Evolutionary conservation across 2,329 filamentous ascomycete genomes (phyloP).

Genomic region (Stagonosporopsis rhizophila): DNA sequence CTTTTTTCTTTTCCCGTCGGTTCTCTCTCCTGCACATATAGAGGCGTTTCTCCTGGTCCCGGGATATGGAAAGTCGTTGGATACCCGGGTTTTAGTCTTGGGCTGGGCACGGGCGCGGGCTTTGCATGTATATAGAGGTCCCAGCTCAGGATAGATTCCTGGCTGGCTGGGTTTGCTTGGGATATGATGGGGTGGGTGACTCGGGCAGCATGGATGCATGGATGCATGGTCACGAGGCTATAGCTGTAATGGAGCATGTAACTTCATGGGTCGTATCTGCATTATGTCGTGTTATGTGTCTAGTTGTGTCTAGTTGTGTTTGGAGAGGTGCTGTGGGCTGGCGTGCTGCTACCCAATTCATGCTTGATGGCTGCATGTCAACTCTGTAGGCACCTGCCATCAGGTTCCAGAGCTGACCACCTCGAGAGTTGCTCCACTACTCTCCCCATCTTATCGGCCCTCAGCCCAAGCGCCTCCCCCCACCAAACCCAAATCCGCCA

Average conservation of each 20-base stretch:
- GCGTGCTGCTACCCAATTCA: neutral
- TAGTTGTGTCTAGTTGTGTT: neutral
- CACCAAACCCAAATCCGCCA: conserved; percentile 34
- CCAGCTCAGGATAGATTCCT: neutral
- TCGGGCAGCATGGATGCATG: neutral
- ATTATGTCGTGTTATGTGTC: neutral
- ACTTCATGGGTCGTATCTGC: neutral
- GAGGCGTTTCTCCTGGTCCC: conserved; percentile 5
- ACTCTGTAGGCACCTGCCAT: neutral
- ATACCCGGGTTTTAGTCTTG: conserved; percentile 2
- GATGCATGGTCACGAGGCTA: neutral
- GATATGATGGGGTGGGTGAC: neutral
- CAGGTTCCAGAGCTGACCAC: neutral
- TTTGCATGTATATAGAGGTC: neutral
- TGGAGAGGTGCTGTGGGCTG: neutral
- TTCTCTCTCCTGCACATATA: neutral
- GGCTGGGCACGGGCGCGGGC: neutral
- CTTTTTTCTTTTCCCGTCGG: neutral
- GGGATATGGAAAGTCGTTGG: neutral
- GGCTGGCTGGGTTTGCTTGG: neutral
- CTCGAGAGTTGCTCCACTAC: neutral
- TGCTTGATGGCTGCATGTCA: neutral
- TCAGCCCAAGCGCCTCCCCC: conserved; percentile 36
- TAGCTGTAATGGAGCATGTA: conserved; percentile 10
- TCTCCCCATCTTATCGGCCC: neutral